Evolutionary conservation across 192 early-diverging fungal species (phyloP).

Genomic region (Linnemannia zychae): DNA sequence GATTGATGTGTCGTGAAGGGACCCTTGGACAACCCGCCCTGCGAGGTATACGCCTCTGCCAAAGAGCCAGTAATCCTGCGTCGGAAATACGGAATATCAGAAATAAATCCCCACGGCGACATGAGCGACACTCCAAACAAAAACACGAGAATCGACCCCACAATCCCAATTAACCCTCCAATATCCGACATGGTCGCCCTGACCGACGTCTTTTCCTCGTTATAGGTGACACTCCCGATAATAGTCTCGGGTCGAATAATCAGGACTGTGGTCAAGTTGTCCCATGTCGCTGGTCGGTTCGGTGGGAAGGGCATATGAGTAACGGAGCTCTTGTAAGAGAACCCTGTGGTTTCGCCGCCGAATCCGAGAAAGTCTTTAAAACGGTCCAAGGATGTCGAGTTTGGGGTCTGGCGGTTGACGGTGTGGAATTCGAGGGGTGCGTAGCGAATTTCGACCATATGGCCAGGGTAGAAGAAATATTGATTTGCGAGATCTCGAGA

Average conservation of each 20-base stretch:
- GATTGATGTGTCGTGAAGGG: constrained; percentile 38
- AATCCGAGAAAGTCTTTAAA: constrained; percentile 26
- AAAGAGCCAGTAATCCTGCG: constrained; percentile 22
- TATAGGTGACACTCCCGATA: background rate
- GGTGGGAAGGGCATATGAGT: constrained; percentile 7
- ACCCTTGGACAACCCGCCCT: constrained; percentile 32
- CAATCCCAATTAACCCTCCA: constrained; percentile 31
- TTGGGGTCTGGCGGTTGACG: background rate
- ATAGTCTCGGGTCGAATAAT: constrained; percentile 21
- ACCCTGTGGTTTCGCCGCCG: background rate
- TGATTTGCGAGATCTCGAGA: constrained; percentile 16
- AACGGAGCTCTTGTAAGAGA: constrained; percentile 12
- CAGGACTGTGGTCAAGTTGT: constrained; percentile 25
- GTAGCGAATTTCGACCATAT: constrained; percentile 37
- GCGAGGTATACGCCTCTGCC: constrained; percentile 19
- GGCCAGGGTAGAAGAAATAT: constrained; percentile 31
- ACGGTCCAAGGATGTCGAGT: background rate
- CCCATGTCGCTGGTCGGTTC: background rate
- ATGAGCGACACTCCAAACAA: constrained; percentile 34
- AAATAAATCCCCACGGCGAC: constrained; percentile 45
- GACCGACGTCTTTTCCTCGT: constrained; percentile 28
- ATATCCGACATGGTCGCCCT: constrained; percentile 38
- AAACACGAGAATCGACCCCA: constrained; percentile 31
- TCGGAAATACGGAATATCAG: constrained; percentile 27
- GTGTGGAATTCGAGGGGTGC: constrained; percentile 10